Conservation (phyloP, 306 rosid genomes). For the Bauhinia variegata region DNA sequence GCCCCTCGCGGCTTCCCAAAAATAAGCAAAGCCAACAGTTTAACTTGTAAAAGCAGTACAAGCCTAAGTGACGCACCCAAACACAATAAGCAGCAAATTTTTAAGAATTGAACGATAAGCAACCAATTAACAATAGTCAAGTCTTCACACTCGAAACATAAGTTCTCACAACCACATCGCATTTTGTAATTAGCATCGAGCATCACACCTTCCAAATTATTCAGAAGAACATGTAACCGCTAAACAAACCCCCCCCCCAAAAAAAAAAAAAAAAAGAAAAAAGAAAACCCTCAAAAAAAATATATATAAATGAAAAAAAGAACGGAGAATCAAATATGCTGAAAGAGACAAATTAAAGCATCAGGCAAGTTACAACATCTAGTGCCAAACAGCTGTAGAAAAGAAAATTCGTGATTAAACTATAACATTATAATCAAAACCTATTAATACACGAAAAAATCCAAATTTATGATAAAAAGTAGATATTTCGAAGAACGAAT, state of each 20-base stretch:
- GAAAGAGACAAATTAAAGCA: slow-evolving; percentile 28
- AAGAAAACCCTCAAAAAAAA: no score
- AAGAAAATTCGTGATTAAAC: neutral
- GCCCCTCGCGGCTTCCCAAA: no score
- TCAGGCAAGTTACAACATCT: slow-evolving; percentile 13
- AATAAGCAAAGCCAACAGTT: neutral
- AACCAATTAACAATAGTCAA: slow-evolving; percentile 16
- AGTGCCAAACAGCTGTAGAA: neutral
- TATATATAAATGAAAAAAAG: no score
- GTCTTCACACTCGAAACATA: slow-evolving; percentile 10
- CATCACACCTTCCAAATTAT: slow-evolving; percentile 13
- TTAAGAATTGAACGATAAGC: neutral
- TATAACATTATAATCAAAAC: slow-evolving; percentile 12
- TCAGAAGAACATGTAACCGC: slow-evolving; percentile 17
- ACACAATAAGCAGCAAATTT: neutral
- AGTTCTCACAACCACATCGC: slow-evolving; percentile 23
- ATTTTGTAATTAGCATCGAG: slow-evolving; percentile 22
- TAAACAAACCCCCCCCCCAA: slow-evolving; percentile 8
- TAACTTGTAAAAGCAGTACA: neutral
- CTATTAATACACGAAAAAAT: neutral
- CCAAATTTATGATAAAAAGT: slow-evolving; percentile 23
- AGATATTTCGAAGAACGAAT: neutral
- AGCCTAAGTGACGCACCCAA: slow-evolving; percentile 8
- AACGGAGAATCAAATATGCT: slow-evolving; percentile 26
- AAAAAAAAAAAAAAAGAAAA: no score